A percentile compares a stretch with the other conserved stretches of the same genome.
These are phyloP conservation scores for Kwoniella mangroviensis DNA, from an alignment of 768 basidiomycete species.

Conservation along the genomic window DNA sequence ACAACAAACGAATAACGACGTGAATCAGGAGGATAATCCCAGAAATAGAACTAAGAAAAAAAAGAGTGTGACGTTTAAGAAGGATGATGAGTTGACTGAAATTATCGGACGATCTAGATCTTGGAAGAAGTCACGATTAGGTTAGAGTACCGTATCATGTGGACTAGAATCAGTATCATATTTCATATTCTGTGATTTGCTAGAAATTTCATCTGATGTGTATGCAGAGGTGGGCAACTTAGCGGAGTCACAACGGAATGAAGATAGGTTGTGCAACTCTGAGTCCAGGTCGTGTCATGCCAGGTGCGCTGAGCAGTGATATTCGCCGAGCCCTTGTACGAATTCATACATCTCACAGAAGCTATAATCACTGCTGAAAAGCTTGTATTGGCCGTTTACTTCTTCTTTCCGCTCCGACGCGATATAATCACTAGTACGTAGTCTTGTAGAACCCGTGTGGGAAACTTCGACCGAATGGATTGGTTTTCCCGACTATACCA, in stretches of 20 bases:
- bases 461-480: slow-evolving; percentile 47
- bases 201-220: background rate
- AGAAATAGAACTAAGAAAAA: background rate
- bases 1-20: background rate
- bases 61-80: slow-evolving; percentile 9
- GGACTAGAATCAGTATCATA: background rate
- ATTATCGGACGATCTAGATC: slow-evolving; percentile 1
- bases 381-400: no score
- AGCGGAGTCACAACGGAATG: background rate
- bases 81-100: slow-evolving; percentile 6
- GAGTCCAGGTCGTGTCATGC: no score
- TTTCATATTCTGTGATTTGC: background rate
- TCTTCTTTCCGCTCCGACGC: no score
- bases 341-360: no score
- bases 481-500: slow-evolving; percentile 48
- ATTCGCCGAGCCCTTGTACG: no score
- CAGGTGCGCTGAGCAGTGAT: no score
- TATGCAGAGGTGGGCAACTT: background rate
- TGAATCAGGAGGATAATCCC: background rate
- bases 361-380: no score
- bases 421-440: slow-evolving; percentile 37
- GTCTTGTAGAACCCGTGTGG: slow-evolving; percentile 53
- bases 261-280: no score
- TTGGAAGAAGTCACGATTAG: background rate
- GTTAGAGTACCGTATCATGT: background rate